Conservation (phyloP, 495 filamentous ascomycete species). For the Chaetomium fimeti region DNA sequence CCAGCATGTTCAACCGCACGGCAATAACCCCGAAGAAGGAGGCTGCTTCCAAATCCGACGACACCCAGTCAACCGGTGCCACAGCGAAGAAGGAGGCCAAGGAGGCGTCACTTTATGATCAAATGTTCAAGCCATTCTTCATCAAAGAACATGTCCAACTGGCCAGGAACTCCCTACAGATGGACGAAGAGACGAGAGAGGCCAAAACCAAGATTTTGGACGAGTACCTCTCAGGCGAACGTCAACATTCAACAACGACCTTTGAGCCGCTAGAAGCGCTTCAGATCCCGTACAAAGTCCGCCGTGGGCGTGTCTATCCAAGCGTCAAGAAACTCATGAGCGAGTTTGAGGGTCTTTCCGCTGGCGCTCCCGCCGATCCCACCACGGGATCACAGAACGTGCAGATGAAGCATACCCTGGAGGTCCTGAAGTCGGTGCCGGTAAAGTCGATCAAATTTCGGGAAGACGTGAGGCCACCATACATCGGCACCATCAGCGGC, state of each 20-base stretch:
- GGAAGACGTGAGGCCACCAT: conserved; percentile 88
- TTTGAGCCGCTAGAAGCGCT: conserved; percentile 61
- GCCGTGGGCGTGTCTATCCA: conserved; percentile 51
- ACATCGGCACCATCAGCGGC: conserved; percentile 77
- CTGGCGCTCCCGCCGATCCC: conserved; percentile 30
- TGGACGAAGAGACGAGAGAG: conserved; percentile 54
- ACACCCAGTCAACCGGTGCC: conserved; percentile 21
- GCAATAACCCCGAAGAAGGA: conserved; percentile 40
- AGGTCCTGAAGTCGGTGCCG: conserved; percentile 61
- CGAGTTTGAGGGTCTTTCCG: conserved; percentile 26
- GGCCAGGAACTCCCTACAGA: conserved; percentile 52
- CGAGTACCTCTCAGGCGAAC: conserved; percentile 42
- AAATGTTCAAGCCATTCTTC: conserved; percentile 74
- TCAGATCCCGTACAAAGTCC: conserved; percentile 54
- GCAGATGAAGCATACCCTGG: conserved; percentile 43
- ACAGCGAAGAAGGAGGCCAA: conserved; percentile 31
- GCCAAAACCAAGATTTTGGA: conserved; percentile 53
- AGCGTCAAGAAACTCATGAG: conserved; percentile 68
- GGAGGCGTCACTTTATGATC: conserved; percentile 61
- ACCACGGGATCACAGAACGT: conserved; percentile 48
- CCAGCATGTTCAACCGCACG: conserved; percentile 51
- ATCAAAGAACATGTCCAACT: conserved; percentile 64
- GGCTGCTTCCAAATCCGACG: conserved; percentile 24
- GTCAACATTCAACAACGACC: conserved; percentile 32
- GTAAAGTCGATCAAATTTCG: conserved; percentile 78